phyloP scores from a whole-genome alignment of 495 filamentous ascomycete species.

The Penicillium egyptiacum region DNA sequence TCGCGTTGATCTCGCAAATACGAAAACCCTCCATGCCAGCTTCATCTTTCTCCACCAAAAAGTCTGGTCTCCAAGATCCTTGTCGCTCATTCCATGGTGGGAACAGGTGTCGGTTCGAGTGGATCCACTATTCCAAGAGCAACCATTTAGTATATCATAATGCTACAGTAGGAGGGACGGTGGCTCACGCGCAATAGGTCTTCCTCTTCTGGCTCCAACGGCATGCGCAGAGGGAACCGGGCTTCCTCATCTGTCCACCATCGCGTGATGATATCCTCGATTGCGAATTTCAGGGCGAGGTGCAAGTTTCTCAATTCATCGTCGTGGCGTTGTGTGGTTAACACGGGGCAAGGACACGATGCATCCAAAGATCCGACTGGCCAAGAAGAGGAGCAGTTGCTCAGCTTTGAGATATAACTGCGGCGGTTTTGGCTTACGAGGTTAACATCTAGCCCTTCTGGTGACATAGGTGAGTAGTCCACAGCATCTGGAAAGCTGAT shows the following conservation, averaged over 20 bases:
- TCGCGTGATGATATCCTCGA: conserved; percentile 40
- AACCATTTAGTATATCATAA: not conserved
- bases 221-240: conserved; percentile 39
- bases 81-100: not conserved
- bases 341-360: not conserved
- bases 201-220: conserved; percentile 37
- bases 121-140: not conserved
- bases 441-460: not conserved
- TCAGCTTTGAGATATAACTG: not conserved
- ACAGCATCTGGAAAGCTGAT: not conserved
- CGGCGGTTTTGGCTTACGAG: not conserved
- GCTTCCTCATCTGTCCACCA: conserved; percentile 43
- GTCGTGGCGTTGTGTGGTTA: not conserved
- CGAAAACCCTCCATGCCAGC: conserved; percentile 24
- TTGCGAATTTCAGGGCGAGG: conserved; percentile 17
- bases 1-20: conserved; percentile 49
- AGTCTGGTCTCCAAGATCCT: conserved; percentile 48
- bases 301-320: not conserved
- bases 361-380: not conserved
- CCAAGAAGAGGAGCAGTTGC: not conserved
- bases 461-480: not conserved
- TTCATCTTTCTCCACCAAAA: conserved; percentile 35
- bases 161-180: not conserved
- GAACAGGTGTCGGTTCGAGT: conserved; percentile 1
- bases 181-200: conserved; percentile 23